Conservation (phyloP, 768 basidiomycete species). For the Boletellus sp. region DNA sequence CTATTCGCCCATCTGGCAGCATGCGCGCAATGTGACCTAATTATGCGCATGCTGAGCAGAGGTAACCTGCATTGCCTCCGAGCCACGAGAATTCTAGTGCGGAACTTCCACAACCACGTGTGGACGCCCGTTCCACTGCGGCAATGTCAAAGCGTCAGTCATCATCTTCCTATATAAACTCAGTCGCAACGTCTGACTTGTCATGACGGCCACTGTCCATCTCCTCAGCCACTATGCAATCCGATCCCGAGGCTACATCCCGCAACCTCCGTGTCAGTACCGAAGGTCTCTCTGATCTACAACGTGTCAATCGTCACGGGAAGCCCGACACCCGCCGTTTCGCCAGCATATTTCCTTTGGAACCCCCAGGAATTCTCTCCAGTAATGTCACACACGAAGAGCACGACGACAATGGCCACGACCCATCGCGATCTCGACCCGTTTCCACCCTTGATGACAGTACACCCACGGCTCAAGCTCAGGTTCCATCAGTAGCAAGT, state of each 20-base stretch:
- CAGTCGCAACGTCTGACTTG: background rate
- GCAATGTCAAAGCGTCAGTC: conserved; percentile 26
- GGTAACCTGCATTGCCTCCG: conserved; percentile 10
- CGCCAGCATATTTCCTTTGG: conserved; percentile 18
- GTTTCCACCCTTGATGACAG: background rate
- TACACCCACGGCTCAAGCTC: background rate
- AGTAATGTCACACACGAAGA: conserved; percentile 13
- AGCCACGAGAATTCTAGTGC: conserved; percentile 14
- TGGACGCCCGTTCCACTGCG: conserved; percentile 13
- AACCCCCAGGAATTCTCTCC: conserved; percentile 7
- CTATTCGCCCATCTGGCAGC: no score
- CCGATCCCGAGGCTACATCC: conserved; percentile 2
- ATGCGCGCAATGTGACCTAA: no score
- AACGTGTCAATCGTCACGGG: background rate
- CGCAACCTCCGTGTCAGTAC: conserved; percentile 5
- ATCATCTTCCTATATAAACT: conserved; percentile 17
- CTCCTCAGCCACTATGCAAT: conserved; percentile 8
- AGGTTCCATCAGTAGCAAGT: background rate
- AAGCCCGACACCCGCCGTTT: conserved; percentile 28
- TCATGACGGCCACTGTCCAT: background rate
- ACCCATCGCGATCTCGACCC: conserved; percentile 11
- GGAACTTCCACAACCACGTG: conserved; percentile 17
- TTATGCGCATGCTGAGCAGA: background rate
- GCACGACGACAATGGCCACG: conserved; percentile 3
- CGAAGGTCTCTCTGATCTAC: background rate